phyloP scores from a whole-genome alignment of 2,329 filamentous ascomycete genomes.

The Aspergillus felis region DNA sequence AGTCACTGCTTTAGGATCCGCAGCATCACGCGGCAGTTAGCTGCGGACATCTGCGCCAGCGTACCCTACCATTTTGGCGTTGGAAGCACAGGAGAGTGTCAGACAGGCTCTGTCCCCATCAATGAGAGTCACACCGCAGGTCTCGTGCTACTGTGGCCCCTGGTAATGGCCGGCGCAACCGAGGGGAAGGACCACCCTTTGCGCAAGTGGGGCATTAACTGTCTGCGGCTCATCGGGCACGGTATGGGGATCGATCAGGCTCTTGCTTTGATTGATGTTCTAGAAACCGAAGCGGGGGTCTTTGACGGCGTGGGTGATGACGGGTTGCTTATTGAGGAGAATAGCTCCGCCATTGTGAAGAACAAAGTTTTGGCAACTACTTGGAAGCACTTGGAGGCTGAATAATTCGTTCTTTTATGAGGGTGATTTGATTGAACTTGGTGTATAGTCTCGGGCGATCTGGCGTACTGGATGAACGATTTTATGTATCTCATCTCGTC shows the following conservation, averaged over 20 bases:
- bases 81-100: conserved; percentile 10
- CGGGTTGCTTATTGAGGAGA: conserved; percentile 11
- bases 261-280: conserved; percentile 30
- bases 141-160: conserved; percentile 34
- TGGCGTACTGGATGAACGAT: background rate
- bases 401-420: background rate
- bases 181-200: conserved; percentile 24
- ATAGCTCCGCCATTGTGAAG: conserved; percentile 4
- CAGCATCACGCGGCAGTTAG: conserved; percentile 24
- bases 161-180: conserved; percentile 34
- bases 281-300: conserved; percentile 25
- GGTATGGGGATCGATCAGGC: conserved; percentile 38
- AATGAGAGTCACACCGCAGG: conserved; percentile 30
- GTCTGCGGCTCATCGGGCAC: conserved; percentile 31
- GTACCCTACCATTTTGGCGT: conserved; percentile 34
- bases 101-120: conserved; percentile 9
- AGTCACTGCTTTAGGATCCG: conserved; percentile 28
- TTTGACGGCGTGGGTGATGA: conserved; percentile 19
- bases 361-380: conserved; percentile 13
- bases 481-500: background rate
- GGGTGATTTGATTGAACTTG: background rate
- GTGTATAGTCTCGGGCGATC: background rate
- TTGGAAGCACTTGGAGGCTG: conserved; percentile 4
- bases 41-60: conserved; percentile 35
- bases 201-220: conserved; percentile 30